These are phyloP conservation scores for Boletus pseudo-olivaceus DNA, from an alignment of 768 basidiomycete genomes.

Conservation along the genomic window DNA sequence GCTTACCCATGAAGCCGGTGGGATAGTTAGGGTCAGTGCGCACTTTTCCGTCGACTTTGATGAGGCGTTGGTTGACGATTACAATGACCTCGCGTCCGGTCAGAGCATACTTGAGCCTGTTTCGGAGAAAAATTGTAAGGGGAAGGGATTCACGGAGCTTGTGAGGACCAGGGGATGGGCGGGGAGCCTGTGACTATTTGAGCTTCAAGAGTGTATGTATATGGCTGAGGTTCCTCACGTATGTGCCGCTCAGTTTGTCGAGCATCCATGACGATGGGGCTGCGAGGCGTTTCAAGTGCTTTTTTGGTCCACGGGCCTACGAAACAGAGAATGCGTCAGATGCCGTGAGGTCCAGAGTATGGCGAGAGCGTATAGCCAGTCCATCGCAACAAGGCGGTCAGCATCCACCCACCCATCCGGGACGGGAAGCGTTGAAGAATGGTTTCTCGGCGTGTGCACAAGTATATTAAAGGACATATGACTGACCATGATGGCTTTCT, in stretches of 20 bases:
- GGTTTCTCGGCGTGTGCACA: not conserved
- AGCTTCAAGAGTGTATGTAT: not conserved
- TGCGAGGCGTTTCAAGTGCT: conserved; percentile 95
- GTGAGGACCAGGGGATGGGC: conserved; percentile 97
- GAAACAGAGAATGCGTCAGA: conserved; percentile 22
- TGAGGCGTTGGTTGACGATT: conserved; percentile 93
- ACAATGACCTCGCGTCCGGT: conserved; percentile 93
- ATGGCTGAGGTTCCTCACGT: conserved; percentile 49
- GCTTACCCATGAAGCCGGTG: conserved; percentile 92
- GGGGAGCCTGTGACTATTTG: conserved; percentile 66
- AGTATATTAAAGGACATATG: not conserved
- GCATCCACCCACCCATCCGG: conserved; percentile 28
- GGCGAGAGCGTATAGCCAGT: conserved; percentile 2
- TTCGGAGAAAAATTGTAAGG: conserved; percentile 95
- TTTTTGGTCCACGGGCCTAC: conserved; percentile 97
- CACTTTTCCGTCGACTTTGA: conserved; percentile 99
- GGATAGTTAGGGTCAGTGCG: conserved; percentile 97
- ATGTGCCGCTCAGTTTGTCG: conserved; percentile 95
- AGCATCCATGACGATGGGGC: conserved; percentile 99
- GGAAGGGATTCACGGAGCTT: conserved; percentile 98
- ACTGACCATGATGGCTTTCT: conserved; percentile 35
- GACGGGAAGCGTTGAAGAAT: not conserved
- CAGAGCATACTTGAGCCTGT: conserved; percentile 98
- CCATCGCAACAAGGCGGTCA: conserved; percentile 15
- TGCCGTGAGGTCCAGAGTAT: not conserved